Evolutionary conservation across 2,329 filamentous ascomycete genomes (phyloP).

Genomic region (Neofusicoccum parvum): DNA sequence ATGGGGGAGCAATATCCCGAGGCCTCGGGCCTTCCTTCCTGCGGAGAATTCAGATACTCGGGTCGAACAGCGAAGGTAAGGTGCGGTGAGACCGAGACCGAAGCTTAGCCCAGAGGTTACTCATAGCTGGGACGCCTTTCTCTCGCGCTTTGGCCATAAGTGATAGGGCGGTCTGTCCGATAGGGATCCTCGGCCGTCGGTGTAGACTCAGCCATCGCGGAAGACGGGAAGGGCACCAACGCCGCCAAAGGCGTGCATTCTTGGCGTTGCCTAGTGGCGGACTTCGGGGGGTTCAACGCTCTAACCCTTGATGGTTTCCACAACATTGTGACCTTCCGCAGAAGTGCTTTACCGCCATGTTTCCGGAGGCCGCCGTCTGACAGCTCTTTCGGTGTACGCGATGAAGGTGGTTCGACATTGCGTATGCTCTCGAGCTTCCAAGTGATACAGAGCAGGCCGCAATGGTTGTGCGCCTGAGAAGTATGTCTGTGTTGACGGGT

Average conservation of each 20-base stretch:
- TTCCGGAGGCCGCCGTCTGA: background rate
- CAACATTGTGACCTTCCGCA: background rate
- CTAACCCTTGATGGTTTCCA: background rate
- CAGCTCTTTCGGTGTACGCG: background rate
- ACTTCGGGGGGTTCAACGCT: background rate
- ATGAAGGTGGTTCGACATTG: slow-evolving; percentile 1
- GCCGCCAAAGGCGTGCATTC: background rate
- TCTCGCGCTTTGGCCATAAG: background rate
- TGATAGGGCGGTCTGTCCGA: background rate
- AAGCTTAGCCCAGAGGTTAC: slow-evolving; percentile 11
- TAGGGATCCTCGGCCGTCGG: background rate
- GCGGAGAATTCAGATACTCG: background rate
- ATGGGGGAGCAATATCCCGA: background rate
- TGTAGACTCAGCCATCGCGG: background rate
- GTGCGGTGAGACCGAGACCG: background rate
- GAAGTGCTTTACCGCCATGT: background rate
- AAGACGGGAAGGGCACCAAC: background rate
- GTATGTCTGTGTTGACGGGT: background rate
- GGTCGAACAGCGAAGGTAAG: background rate
- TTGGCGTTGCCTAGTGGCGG: background rate
- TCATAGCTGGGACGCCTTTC: background rate
- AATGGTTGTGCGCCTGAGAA: background rate
- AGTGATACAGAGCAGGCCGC: background rate
- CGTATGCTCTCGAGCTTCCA: background rate
- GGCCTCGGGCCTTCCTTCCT: background rate